A percentile compares a stretch with the other conserved stretches of the same genome.
phyloP scores from a whole-genome alignment of 495 filamentous ascomycete species.

The Neurospora pannonica region DNA sequence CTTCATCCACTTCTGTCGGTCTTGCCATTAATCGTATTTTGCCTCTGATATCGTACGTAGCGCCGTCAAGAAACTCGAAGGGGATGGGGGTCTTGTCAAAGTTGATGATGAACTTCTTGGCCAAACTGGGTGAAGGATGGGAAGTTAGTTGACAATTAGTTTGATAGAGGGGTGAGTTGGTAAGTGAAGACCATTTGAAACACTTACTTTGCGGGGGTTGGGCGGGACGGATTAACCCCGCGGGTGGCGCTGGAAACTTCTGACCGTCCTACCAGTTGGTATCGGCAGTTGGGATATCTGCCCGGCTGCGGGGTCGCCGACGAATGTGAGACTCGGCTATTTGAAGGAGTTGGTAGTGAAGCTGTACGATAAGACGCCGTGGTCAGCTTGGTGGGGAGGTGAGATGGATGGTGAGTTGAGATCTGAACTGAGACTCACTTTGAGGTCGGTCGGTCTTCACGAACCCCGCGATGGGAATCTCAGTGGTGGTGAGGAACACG shows the following conservation, averaged over 20 bases:
- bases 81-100: neutral
- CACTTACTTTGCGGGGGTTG: neutral
- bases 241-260: neutral
- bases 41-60: neutral
- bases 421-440: neutral
- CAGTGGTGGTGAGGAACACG: neutral
- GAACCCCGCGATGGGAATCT: neutral
- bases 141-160: neutral
- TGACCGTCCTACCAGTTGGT: neutral
- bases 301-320: neutral
- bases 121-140: accelerated
- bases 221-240: neutral
- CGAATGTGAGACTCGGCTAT: neutral
- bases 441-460: neutral
- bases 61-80: neutral
- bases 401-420: neutral
- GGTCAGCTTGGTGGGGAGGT: neutral
- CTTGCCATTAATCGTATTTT: neutral
- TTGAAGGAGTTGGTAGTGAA: neutral
- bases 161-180: neutral
- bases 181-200: neutral
- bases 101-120: neutral
- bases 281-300: neutral
- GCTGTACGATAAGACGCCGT: neutral
- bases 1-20: neutral